Evolutionary conservation across 2,329 filamentous ascomycete genomes (phyloP).

Genomic region (Cyphellophora europaea): DNA sequence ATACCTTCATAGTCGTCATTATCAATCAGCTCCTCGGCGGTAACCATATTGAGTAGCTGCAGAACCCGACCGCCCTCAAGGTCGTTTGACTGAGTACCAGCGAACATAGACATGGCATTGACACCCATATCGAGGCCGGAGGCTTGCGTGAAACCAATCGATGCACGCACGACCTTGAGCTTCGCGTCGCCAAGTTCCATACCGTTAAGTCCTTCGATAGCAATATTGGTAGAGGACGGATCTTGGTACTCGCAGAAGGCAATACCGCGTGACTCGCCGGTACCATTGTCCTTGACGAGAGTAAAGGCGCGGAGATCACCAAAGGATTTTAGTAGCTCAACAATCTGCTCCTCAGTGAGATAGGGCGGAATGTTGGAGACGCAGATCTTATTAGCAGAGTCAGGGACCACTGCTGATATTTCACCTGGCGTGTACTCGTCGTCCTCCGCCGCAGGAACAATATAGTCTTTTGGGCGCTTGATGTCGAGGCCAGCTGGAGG

Average conservation of each 20-base stretch:
- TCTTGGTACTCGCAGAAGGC: conserved; percentile 95
- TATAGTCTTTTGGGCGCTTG: conserved; percentile 89
- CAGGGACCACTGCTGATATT: conserved; percentile 71
- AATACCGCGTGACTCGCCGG: conserved; percentile 82
- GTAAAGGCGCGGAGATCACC: conserved; percentile 89
- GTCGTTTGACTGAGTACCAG: conserved; percentile 73
- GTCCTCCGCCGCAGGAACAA: conserved; percentile 74
- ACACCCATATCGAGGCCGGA: conserved; percentile 89
- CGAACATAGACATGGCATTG: conserved; percentile 95
- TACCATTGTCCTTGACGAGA: conserved; percentile 75
- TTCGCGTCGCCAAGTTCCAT: conserved; percentile 86
- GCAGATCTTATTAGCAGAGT: conserved; percentile 91
- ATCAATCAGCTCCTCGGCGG: conserved; percentile 86
- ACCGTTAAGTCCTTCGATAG: conserved; percentile 81
- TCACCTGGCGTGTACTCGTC: conserved; percentile 54
- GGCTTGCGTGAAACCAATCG: conserved; percentile 88
- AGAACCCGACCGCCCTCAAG: conserved; percentile 75
- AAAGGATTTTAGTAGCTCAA: conserved; percentile 81
- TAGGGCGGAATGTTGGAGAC: conserved; percentile 82
- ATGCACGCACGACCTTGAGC: conserved; percentile 79
- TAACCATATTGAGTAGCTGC: conserved; percentile 97
- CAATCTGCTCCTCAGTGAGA: conserved; percentile 83
- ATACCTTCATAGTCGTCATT: conserved; percentile 90
- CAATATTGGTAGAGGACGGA: conserved; percentile 63
- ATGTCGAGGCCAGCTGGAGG: conserved; percentile 57